Conservation (phyloP, 345 rosid genomes). For the Boechera retrofracta region DNA sequence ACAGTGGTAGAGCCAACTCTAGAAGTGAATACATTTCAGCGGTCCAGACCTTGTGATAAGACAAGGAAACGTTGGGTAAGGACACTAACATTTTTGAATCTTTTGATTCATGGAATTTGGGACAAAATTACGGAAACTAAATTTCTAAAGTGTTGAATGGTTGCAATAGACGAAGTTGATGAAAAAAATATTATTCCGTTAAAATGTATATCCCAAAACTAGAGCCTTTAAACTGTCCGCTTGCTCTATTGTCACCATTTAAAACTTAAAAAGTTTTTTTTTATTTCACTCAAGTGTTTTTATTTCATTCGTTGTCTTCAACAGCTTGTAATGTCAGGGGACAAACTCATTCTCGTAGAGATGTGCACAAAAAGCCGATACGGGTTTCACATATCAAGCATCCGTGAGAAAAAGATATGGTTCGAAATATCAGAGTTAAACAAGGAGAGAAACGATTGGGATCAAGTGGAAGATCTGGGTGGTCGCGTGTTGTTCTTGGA, state of each 20-base stretch:
- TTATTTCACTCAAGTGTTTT: not conserved
- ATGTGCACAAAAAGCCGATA: not conserved
- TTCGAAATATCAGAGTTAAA: conserved; percentile 33
- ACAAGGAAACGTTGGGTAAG: conserved; percentile 38
- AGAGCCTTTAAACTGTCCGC: no score
- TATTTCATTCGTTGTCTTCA: not conserved
- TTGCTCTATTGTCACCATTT: not conserved
- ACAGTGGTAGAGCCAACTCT: conserved; percentile 28
- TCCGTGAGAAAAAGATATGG: conserved; percentile 19
- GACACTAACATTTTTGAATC: not conserved
- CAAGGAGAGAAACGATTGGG: conserved; percentile 37
- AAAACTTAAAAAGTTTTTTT: not conserved
- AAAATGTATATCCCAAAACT: no score
- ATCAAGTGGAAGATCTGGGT: conserved; percentile 27
- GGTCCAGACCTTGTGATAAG: conserved; percentile 23
- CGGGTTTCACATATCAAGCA: not conserved
- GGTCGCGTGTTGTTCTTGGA: conserved; percentile 36
- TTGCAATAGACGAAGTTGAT: not conserved
- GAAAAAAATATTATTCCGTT: no score
- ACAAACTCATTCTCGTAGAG: conserved; percentile 36
- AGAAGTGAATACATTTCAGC: conserved; percentile 23
- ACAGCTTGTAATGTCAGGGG: conserved; percentile 28
- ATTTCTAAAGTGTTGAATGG: not conserved
- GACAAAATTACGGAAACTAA: not conserved
- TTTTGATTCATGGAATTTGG: not conserved